phyloP scores from a whole-genome alignment of 2,329 filamentous ascomycete genomes.

The Penicillium sp. region DNA sequence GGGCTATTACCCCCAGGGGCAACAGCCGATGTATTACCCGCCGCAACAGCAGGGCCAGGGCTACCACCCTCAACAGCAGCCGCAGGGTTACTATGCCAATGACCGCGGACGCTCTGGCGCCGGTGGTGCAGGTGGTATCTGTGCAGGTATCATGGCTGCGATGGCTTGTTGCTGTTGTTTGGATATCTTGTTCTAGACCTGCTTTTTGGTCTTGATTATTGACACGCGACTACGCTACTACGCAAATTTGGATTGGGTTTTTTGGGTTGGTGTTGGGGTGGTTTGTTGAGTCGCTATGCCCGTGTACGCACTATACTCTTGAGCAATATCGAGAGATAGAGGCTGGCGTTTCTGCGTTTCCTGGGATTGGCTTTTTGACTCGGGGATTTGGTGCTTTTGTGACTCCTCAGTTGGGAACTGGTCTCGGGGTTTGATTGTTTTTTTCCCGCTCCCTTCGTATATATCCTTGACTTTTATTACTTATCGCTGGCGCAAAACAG shows the following conservation, averaged over 20 bases:
- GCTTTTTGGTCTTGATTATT: background rate
- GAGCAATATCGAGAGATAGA: background rate
- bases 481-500: conserved; percentile 16
- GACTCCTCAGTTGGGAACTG: background rate
- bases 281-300: background rate
- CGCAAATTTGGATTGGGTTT: background rate
- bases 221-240: background rate
- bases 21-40: conserved; percentile 30
- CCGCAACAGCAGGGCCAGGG: conserved; percentile 41
- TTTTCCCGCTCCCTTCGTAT: conserved; percentile 7
- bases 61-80: conserved; percentile 43
- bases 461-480: conserved; percentile 17
- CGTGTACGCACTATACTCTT: background rate
- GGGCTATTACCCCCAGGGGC: conserved; percentile 23
- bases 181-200: conserved; percentile 45
- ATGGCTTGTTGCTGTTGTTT: conserved; percentile 53
- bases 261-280: background rate
- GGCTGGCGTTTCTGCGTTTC: background rate
- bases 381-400: background rate
- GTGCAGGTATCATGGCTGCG: conserved; percentile 49
- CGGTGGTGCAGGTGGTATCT: conserved; percentile 40
- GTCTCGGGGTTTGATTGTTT: background rate
- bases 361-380: conserved; percentile 1
- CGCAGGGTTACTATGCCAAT: conserved; percentile 40
- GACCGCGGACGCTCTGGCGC: conserved; percentile 31